A percentile compares a stretch with the other conserved stretches of the same genome.
These are phyloP conservation scores for Thamnidium elegans DNA, from an alignment of 192 early-diverging fungal genomes.

Conservation along the genomic window DNA sequence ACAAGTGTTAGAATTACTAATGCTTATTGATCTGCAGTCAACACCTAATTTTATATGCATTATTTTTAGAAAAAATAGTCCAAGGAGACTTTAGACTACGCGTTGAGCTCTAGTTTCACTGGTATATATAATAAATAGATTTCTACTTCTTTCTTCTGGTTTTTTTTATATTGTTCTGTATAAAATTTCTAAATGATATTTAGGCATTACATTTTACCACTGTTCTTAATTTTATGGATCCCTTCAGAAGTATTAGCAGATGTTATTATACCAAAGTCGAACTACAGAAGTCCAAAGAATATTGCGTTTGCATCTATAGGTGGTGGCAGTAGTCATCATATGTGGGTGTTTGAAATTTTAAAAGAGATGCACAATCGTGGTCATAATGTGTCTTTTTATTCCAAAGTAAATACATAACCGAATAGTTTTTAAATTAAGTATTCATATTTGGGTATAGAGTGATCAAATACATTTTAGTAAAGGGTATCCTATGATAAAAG, in stretches of 20 bases:
- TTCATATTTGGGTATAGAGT: conserved; percentile 1
- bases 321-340: conserved; percentile 20
- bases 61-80: too few species aligned
- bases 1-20: too few species aligned
- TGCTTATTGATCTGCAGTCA: too few species aligned
- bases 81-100: too few species aligned
- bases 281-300: background rate
- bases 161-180: too few species aligned
- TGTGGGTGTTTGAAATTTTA: conserved; percentile 26
- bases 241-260: background rate
- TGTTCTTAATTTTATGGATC: too few species aligned
- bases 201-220: too few species aligned
- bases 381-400: conserved; percentile 18
- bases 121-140: too few species aligned
- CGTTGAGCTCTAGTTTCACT: too few species aligned
- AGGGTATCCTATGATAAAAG: conserved; percentile 18
- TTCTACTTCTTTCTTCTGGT: too few species aligned
- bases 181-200: too few species aligned
- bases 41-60: too few species aligned
- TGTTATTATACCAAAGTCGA: background rate
- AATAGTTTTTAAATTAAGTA: background rate
- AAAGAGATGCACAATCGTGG: conserved; percentile 14
- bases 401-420: background rate
- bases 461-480: conserved; percentile 15
- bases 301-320: conserved; percentile 6